phyloP scores from a whole-genome alignment of 2,329 filamentous ascomycete genomes.

The Xylariales sp. region DNA sequence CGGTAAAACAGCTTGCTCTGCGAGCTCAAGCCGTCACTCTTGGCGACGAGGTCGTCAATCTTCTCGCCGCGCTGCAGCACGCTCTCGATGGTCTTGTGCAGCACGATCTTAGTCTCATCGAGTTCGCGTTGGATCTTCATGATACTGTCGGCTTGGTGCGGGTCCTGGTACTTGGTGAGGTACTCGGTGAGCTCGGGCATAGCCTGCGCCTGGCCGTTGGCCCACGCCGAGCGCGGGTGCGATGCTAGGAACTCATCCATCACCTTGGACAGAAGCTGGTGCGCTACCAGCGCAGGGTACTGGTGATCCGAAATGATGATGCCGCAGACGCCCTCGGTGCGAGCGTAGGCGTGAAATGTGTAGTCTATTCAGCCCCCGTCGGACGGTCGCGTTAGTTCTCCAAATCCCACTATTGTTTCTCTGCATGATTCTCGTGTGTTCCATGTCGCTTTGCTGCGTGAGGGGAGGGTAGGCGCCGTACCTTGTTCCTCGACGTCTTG shows the following conservation, averaged over 20 bases:
- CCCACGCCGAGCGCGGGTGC: conserved; percentile 68
- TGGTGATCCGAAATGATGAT: conserved; percentile 74
- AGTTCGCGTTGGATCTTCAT: conserved; percentile 95
- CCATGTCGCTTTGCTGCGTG: no score
- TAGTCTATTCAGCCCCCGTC: no score
- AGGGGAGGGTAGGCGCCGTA: no score
- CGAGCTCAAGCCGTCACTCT: conserved; percentile 84
- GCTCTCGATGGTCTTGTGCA: conserved; percentile 95
- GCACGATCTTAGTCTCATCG: conserved; percentile 93
- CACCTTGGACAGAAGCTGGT: conserved; percentile 81
- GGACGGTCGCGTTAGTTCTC: no score
- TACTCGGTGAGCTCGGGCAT: conserved; percentile 80
- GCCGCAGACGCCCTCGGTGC: conserved; percentile 69
- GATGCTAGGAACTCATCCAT: conserved; percentile 80
- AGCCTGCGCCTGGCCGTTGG: conserved; percentile 48
- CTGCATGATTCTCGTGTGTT: no score
- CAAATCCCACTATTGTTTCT: no score
- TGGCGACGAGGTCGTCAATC: conserved; percentile 88
- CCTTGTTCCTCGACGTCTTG: conserved; percentile 84
- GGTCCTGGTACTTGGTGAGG: conserved; percentile 72
- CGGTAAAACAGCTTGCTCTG: conserved; percentile 99
- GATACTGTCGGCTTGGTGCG: conserved; percentile 84
- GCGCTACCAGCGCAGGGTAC: conserved; percentile 75
- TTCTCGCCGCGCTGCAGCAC: conserved; percentile 90
- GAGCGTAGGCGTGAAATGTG: conserved; percentile 74